Base-by-base conservation (phyloP, 441 rosid species). In the Breynia disticha region DNA sequence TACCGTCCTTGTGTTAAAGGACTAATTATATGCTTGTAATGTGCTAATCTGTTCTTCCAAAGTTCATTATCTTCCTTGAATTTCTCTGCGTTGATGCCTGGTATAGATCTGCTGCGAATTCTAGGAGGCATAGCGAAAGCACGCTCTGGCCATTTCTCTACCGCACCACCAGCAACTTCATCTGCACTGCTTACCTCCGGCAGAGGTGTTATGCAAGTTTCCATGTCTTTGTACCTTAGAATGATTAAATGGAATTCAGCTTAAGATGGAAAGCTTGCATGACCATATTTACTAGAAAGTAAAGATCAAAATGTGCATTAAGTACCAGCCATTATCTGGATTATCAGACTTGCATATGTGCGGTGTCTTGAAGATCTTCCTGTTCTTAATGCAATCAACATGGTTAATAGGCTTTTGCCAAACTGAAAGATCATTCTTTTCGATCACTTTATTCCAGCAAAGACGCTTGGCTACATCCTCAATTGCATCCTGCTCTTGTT, bases 401-500 rank as follows among this genome's bases (percentile, higher is more conserved):
- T 90, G 96, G 72, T 90, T 87, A 46, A 82, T 59, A 19, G 90
- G 96, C 79, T 90, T 90, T 64, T 79, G 89, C 81, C 80, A 90
- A 35, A 90, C 67, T 32, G 78, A 63, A 4, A 87, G 80, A 75
- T 87, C 96, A 2, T 69, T 72, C 70, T 79, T 74, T 60, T 90
- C 96, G 16, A 69, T 62, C 48, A 90, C 83, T 82, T 87, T 90
- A 64, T 80, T 90, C 98, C 98, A 90, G 75, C 96, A 90, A 51
- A 90, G 73, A 41, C 79, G 66, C 61, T 56, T 80, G 59, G 88
- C 93, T 13, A 76, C 75, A 21, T 70, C 67, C 75, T 90, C 98
- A 21, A 90, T 83, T n/a, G 90, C 59, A 57, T 85, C 84, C 64
- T 90, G 98, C 61, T 90, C 96, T 57, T 70, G 75, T 55, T 85